These are phyloP conservation scores for Cucurbita ficifolia DNA, from an alignment of 306 rosid species.

Conservation along the genomic window DNA sequence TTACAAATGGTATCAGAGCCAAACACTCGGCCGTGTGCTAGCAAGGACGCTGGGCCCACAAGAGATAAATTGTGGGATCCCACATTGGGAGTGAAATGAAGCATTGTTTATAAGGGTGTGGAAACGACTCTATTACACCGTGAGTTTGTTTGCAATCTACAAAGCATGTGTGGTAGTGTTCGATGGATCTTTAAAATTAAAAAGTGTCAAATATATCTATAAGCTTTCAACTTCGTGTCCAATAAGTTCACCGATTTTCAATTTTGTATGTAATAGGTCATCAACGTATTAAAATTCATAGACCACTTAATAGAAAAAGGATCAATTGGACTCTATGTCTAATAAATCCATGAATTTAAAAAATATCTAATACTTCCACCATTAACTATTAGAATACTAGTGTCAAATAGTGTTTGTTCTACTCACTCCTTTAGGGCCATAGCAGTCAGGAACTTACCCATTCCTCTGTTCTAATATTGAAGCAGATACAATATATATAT, in stretches of 20 bases:
- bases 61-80: too few relatives aligned
- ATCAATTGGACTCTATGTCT: not conserved
- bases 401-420: not conserved
- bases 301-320: not conserved
- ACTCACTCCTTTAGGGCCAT: not conserved
- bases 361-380: not conserved
- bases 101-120: too few relatives aligned
- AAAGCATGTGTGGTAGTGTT: not conserved
- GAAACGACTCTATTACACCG: too few relatives aligned
- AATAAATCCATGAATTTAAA: not conserved
- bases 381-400: not conserved
- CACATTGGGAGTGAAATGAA: too few relatives aligned
- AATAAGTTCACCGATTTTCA: too few relatives aligned
- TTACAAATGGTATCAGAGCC: too few relatives aligned
- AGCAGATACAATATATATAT: slow-evolving; percentile 22
- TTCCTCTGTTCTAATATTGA: slow-evolving; percentile 40
- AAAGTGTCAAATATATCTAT: too few relatives aligned
- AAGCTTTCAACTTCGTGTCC: too few relatives aligned
- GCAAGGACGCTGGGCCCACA: too few relatives aligned
- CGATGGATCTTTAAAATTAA: not conserved
- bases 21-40: too few relatives aligned
- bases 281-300: not conserved
- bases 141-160: not conserved
- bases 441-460: slow-evolving; percentile 27
- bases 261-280: too few relatives aligned